Conservation (phyloP, 2,329 filamentous ascomycete genomes). For the Sordariomycetes sp. region DNA sequence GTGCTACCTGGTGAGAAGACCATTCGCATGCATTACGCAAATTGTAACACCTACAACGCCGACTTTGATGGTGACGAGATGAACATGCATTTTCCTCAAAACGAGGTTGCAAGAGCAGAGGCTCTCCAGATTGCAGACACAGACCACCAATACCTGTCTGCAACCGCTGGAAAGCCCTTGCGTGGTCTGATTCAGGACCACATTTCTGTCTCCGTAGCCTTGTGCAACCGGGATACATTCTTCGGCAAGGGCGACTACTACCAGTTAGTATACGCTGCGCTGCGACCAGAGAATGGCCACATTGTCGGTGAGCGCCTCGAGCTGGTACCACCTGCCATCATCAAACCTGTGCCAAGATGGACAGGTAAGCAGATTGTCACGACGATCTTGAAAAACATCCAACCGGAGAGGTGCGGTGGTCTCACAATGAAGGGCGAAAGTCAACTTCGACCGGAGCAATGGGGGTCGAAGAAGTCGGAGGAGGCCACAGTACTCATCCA, state of each 20-base stretch:
- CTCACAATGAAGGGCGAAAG: constrained; percentile 74
- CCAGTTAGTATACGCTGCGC: constrained; percentile 81
- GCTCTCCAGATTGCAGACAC: constrained; percentile 91
- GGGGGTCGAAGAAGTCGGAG: constrained; percentile 63
- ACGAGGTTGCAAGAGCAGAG: constrained; percentile 87
- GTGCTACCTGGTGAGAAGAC: constrained; percentile 93
- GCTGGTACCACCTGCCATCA: constrained; percentile 69
- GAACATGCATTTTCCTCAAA: constrained; percentile 99
- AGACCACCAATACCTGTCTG: constrained; percentile 93
- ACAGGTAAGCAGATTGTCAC: constrained; percentile 95
- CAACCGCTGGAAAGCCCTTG: constrained; percentile 85
- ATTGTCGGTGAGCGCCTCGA: constrained; percentile 75
- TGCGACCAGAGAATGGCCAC: constrained; percentile 85
- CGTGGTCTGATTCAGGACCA: constrained; percentile 98
- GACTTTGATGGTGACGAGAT: constrained; percentile 99
- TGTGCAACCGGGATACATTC: constrained; percentile 87
- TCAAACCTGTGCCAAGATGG: constrained; percentile 77
- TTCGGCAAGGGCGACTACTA: constrained; percentile 85
- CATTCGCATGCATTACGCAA: constrained; percentile 98
- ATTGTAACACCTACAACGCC: constrained; percentile 98
- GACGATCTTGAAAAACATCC: constrained; percentile 87
- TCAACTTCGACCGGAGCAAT: constrained; percentile 68
- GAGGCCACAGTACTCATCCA: constrained; percentile 76
- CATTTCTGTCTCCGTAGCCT: constrained; percentile 83
- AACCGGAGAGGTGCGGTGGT: constrained; percentile 64